Conservation (phyloP, 169 alveolate genomes). For the Sarcocystis neurona region DNA sequence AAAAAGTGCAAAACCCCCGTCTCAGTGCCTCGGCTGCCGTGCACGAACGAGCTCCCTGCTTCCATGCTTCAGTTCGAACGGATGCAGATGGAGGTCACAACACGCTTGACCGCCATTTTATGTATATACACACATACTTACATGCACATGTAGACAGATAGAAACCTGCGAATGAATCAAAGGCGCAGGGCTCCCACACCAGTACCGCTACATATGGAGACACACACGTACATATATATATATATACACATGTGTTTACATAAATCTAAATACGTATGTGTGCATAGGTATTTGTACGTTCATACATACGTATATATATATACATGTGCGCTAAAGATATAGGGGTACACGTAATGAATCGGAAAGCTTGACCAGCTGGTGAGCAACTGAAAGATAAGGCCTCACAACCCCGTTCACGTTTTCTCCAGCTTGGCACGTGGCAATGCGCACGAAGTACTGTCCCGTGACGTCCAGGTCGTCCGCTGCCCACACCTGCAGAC, state of each 20-base stretch:
- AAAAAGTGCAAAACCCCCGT: no score
- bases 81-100: no score
- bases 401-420: slow-evolving; percentile 6
- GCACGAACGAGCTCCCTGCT: no score
- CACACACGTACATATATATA: neutral
- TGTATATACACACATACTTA: no score
- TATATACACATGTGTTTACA: neutral
- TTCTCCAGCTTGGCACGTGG: slow-evolving; percentile 28
- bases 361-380: neutral
- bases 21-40: no score
- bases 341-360: neutral
- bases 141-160: no score
- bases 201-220: neutral
- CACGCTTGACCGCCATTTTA: no score
- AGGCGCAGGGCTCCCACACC: neutral
- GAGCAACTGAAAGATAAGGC: neutral
- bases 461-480: slow-evolving; percentile 41
- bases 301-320: neutral
- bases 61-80: no score
- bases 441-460: slow-evolving; percentile 35
- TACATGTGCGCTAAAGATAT: neutral
- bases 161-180: no score
- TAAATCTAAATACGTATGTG: neutral
- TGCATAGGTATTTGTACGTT: neutral
- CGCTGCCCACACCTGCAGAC: slow-evolving; percentile 40